These are phyloP conservation scores for Ustilago cynodontis DNA, from an alignment of 1,284 basidiomycete species.

Conservation along the genomic window DNA sequence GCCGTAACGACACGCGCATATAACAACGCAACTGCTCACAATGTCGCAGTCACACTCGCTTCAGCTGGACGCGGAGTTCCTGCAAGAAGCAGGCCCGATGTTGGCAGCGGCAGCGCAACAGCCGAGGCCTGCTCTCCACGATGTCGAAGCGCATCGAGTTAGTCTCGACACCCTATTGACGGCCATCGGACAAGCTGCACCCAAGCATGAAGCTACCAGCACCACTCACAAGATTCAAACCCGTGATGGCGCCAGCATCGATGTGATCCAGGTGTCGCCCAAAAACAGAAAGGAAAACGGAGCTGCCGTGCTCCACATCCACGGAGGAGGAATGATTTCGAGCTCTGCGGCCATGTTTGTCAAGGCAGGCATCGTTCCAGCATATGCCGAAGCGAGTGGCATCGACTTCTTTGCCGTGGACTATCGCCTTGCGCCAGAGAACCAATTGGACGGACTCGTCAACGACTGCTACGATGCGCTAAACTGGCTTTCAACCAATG, in stretches of 20 bases:
- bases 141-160: conserved; percentile 14
- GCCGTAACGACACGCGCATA: no score
- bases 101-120: conserved; percentile 14
- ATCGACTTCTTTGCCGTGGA: conserved; percentile 25
- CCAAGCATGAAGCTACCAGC: conserved; percentile 13
- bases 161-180: neutral
- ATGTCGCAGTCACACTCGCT: conserved; percentile 24
- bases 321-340: conserved; percentile 38
- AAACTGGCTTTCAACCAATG: conserved; percentile 26
- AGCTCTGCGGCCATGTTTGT: conserved; percentile 17
- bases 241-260: conserved; percentile 28
- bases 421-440: conserved; percentile 35
- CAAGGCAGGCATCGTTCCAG: conserved; percentile 2
- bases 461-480: conserved; percentile 40
- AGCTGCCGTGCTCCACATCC: conserved; percentile 26
- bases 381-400: conserved; percentile 1
- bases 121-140: conserved; percentile 12
- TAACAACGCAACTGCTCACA: neutral
- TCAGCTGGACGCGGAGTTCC: conserved; percentile 19
- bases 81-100: conserved; percentile 21
- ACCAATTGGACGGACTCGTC: conserved; percentile 24
- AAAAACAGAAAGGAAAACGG: conserved; percentile 19
- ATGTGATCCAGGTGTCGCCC: conserved; percentile 26
- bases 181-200: neutral
- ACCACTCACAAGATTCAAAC: conserved; percentile 32